Conservation (phyloP, 2,329 filamentous ascomycete species). For the Podosphaera xanthii region DNA sequence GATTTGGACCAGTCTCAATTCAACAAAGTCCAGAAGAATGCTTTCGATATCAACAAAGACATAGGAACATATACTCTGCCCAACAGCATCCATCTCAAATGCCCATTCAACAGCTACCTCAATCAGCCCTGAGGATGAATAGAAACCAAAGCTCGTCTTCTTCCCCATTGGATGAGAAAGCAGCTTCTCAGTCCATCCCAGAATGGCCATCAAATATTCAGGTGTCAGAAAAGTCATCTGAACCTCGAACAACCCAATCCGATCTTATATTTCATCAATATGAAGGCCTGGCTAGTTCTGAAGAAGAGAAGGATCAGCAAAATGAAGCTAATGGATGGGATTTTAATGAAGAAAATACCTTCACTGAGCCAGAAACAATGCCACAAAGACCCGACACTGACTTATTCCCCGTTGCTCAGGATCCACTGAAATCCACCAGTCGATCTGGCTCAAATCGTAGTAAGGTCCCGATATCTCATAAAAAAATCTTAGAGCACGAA, state of each 20-base stretch:
- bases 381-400: conserved; percentile 62
- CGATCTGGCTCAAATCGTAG: conserved; percentile 49
- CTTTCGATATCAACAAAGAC: conserved; percentile 19
- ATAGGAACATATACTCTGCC: conserved; percentile 33
- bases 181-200: conserved; percentile 20
- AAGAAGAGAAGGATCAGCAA: conserved; percentile 24
- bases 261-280: conserved; percentile 35
- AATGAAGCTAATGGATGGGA: conserved; percentile 65
- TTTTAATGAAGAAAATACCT: conserved; percentile 55
- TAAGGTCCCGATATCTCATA: conserved; percentile 55
- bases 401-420: conserved; percentile 61
- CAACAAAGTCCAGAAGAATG: conserved; percentile 18
- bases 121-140: conserved; percentile 16
- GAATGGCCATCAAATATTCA: conserved; percentile 17
- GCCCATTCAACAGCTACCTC: conserved; percentile 36
- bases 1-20: conserved; percentile 22
- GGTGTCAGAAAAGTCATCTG: conserved; percentile 15
- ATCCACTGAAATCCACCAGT: conserved; percentile 58
- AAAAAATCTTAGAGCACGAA: conserved; percentile 47
- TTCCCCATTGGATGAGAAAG: conserved; percentile 25
- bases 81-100: conserved; percentile 27
- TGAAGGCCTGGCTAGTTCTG: conserved; percentile 24
- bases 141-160: conserved; percentile 16
- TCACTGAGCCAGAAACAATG: conserved; percentile 30
- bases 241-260: conserved; percentile 33